phyloP scores from a whole-genome alignment of 495 filamentous ascomycete genomes.

The Trichoderma asperelloides region DNA sequence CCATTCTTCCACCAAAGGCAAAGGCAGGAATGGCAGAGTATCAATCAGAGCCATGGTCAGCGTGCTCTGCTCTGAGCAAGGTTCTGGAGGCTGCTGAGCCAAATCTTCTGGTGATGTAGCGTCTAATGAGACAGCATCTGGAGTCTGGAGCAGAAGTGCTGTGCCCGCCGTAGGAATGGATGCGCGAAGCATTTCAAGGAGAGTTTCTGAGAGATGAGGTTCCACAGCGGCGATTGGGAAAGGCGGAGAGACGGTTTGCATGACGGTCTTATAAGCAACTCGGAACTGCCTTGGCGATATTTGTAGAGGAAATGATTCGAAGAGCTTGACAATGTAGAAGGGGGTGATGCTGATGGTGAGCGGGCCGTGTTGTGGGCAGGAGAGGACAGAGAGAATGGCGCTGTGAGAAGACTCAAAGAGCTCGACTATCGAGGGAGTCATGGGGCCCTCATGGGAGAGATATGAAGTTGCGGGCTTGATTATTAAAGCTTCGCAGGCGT shows the following conservation, averaged over 20 bases:
- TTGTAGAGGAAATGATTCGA: conserved; percentile 72
- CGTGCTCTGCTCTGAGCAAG: conserved; percentile 71
- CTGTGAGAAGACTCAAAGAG: conserved; percentile 92
- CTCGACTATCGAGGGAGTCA: conserved; percentile 42
- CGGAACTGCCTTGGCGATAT: conserved; percentile 87
- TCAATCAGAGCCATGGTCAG: conserved; percentile 76
- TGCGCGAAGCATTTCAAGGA: conserved; percentile 74
- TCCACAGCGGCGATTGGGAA: conserved; percentile 60
- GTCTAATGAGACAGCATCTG: neutral
- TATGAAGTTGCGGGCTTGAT: conserved; percentile 69
- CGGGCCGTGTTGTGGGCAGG: conserved; percentile 64
- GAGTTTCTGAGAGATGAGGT: conserved; percentile 64
- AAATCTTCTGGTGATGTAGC: conserved; percentile 14
- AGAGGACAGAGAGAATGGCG: conserved; percentile 71
- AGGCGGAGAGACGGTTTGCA: conserved; percentile 79
- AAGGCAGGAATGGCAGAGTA: conserved; percentile 62
- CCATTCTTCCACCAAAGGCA: conserved; percentile 57
- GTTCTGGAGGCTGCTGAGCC: conserved; percentile 14
- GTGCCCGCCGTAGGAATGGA: conserved; percentile 50
- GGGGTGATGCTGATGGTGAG: conserved; percentile 67
- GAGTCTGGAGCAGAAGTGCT: conserved; percentile 22
- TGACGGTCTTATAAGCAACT: conserved; percentile 81
- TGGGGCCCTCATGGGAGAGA: conserved; percentile 46
- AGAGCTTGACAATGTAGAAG: conserved; percentile 78
- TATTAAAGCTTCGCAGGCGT: conserved; percentile 61